Percentiles rank a stretch among this genome's conserved stretches.
Evolutionary conservation across 495 filamentous ascomycete genomes (phyloP).

Genomic region (Rostrohypoxylon terebratum): DNA sequence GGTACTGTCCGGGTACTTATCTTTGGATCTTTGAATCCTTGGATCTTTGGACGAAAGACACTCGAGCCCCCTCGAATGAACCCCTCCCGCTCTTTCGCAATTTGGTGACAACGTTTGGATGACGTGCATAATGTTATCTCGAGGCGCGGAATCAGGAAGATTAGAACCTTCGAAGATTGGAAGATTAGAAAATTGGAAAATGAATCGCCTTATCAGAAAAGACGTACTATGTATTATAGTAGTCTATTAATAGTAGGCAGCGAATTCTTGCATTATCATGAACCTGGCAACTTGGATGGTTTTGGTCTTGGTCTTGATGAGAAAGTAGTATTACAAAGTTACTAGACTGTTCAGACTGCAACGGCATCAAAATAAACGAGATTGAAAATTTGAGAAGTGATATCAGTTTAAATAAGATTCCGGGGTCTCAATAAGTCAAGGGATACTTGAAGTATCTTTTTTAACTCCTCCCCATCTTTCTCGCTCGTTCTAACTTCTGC

Average conservation of each 20-base stretch:
- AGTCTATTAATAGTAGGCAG: slow-evolving; percentile 40
- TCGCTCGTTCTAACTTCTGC: no score
- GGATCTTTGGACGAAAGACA: slow-evolving; percentile 6
- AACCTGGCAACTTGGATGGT: neutral
- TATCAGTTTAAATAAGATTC: slow-evolving; percentile 31
- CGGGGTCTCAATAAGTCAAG: neutral
- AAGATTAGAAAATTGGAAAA: neutral
- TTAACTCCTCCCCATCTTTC: neutral
- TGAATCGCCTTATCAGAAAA: slow-evolving; percentile 25
- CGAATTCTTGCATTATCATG: slow-evolving; percentile 1
- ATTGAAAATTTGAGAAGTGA: slow-evolving; percentile 35
- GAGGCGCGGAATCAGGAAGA: neutral
- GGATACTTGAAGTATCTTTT: neutral
- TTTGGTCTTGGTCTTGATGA: neutral
- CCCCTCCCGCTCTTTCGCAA: neutral
- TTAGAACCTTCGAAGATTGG: no score
- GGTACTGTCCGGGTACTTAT: slow-evolving; percentile 2
- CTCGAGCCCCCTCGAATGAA: neutral
- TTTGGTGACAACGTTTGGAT: slow-evolving; percentile 27
- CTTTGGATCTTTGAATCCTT: no score
- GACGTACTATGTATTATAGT: neutral
- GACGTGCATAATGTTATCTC: slow-evolving; percentile 40
- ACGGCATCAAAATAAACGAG: slow-evolving; percentile 28
- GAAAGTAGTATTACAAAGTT: neutral
- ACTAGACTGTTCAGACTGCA: neutral